Base-by-base conservation (phyloP, 2,329 filamentous ascomycete species). In the Colletotrichum navitas region DNA sequence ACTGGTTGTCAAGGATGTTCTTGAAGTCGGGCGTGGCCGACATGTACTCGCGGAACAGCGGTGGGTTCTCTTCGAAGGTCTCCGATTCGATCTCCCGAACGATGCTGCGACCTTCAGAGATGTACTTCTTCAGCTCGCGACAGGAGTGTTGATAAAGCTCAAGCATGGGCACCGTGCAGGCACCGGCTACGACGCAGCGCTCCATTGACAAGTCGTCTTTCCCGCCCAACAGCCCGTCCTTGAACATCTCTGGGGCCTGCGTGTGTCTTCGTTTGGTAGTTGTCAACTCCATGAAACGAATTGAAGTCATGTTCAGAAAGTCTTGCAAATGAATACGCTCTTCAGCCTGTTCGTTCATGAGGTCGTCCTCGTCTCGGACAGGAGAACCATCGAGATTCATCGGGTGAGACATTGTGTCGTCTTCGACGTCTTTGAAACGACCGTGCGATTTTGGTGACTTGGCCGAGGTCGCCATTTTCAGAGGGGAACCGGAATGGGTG, bases 261-360 rank as follows among this genome's bases (percentile, higher is more conserved):
- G 95, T 98, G 76, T 97, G 93, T 66, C 96, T 89, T 75, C 95
- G 88, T 80, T 98, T 98, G 1, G 95, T 98, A 0, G 95, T 97
- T n/a, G 92, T 97, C 61, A 99, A 86, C 79, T 99, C 96, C 93
- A 99, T 98, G 83, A 99, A 99, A 65, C 95, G 93, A 77, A 99
- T 97, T 71, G 94, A 97, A 2, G 95, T 98, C 90, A 97, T 91
- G 74, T 97, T 94, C 55, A 99, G 84, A 82, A 99, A 99, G 64
- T 97, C 93, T 76, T 97, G 94, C 3, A 99, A 86, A 56, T 95
- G 92, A 65, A 97, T 94, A 29, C 86, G 87, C 34, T 91, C 88
- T 26, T 87, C 86, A 16, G 85, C 80, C 26, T 85, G 85, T n/a
- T 89, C 87, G 7, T 83, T 80, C 62, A 85, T 81, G 32, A 83